These are phyloP conservation scores for Leccinum subtestaceum DNA, from an alignment of 768 basidiomycete species.

Conservation along the genomic window DNA sequence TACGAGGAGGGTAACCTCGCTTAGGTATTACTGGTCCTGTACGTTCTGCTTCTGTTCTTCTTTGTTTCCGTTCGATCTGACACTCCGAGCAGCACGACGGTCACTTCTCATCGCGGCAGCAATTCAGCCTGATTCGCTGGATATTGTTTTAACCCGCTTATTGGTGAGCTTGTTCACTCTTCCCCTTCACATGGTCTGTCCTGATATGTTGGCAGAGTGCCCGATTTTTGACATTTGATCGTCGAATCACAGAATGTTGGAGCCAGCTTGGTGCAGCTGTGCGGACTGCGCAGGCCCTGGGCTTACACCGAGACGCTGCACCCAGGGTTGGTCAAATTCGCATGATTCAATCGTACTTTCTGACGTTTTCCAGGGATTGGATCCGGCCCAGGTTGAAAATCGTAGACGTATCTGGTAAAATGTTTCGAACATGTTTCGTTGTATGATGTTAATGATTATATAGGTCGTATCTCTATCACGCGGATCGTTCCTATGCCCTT, in stretches of 20 bases:
- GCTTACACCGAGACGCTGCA: slow-evolving; percentile 85
- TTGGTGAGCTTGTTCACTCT: slow-evolving; percentile 42
- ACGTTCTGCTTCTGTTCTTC: slow-evolving; percentile 34
- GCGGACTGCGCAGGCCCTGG: slow-evolving; percentile 89
- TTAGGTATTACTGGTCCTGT: slow-evolving; percentile 97
- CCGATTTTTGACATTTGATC: slow-evolving; percentile 66
- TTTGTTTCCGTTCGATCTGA: slow-evolving; percentile 17
- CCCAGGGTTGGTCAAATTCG: slow-evolving; percentile 56
- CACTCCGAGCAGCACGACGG: slow-evolving; percentile 59
- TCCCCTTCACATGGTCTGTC: neutral
- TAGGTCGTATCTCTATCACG: slow-evolving; percentile 91
- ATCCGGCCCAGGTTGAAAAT: slow-evolving; percentile 78
- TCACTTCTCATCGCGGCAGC: slow-evolving; percentile 89
- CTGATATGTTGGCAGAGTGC: slow-evolving; percentile 51
- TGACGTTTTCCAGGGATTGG: slow-evolving; percentile 52
- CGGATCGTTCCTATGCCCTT: slow-evolving; percentile 88
- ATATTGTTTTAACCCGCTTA: slow-evolving; percentile 89
- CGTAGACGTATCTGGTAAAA: slow-evolving; percentile 82
- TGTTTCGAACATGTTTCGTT: neutral
- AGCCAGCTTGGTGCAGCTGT: slow-evolving; percentile 92
- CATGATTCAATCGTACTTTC: neutral
- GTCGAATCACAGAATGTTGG: slow-evolving; percentile 93
- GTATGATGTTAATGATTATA: slow-evolving; percentile 5
- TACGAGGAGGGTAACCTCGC: slow-evolving; percentile 70
- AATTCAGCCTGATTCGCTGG: slow-evolving; percentile 88